Percentiles rank a stretch among this genome's conserved stretches.
Conservation (phyloP, 2,329 filamentous ascomycete genomes). For the Penicillium sp. region DNA sequence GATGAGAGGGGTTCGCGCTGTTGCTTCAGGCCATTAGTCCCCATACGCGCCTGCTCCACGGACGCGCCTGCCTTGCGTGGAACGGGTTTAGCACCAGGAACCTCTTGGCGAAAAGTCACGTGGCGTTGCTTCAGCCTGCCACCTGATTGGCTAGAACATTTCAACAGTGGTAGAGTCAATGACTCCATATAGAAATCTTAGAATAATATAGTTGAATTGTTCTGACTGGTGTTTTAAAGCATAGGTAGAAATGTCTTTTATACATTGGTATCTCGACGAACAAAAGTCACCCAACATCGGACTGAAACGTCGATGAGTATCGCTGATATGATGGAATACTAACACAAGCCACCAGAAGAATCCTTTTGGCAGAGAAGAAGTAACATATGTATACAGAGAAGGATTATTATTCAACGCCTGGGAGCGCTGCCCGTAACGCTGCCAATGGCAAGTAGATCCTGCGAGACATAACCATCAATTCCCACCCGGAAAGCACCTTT, state of each 20-base stretch:
- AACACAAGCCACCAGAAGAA: not conserved
- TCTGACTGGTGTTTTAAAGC: too few species aligned
- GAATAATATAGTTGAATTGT: too few species aligned
- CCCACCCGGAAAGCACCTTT: constrained; percentile 36
- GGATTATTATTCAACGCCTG: not conserved
- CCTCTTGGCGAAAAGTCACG: constrained; percentile 7
- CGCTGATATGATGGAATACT: not conserved
- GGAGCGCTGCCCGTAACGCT: constrained; percentile 15
- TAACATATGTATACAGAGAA: not conserved
- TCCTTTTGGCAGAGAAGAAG: not conserved
- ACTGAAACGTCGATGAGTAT: not conserved
- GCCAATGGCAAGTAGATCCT: constrained; percentile 32
- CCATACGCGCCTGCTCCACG: constrained; percentile 6
- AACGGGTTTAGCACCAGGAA: too few species aligned
- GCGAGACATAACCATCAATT: constrained; percentile 31
- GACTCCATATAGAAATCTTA: too few species aligned
- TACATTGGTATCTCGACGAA: not conserved
- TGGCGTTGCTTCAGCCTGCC: not conserved
- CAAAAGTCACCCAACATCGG: not conserved
- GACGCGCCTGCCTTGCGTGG: constrained; percentile 1
- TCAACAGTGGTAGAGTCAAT: too few species aligned
- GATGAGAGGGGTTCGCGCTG: constrained; percentile 10
- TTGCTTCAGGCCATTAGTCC: not conserved
- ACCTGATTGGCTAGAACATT: not conserved
- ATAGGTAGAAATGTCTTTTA: too few species aligned